phyloP scores from a whole-genome alignment of 306 rosid genomes.

The Vigna unguiculata region DNA sequence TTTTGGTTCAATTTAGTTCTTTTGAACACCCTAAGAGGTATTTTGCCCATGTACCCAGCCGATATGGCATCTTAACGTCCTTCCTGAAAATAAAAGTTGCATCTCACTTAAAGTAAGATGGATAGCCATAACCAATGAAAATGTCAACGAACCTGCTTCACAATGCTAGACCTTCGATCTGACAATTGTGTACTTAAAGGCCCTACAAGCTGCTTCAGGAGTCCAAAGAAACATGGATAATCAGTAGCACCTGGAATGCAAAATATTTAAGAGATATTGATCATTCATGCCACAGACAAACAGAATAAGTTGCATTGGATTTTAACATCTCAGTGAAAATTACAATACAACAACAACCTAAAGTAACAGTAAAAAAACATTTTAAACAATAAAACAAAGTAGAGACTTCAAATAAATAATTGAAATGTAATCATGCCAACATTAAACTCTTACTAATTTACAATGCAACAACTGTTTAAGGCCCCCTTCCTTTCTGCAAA shows the following conservation, averaged over 20 bases:
- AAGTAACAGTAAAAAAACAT: background rate
- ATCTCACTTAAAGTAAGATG: constrained; percentile 15
- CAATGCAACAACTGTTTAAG: constrained; percentile 19
- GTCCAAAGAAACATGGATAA: constrained; percentile 84
- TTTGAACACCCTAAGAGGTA: background rate
- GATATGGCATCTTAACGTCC: constrained; percentile 15
- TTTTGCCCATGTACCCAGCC: background rate
- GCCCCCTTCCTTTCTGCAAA: constrained; percentile 18
- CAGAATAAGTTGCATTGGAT: constrained; percentile 6
- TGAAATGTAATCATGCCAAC: constrained; percentile 9
- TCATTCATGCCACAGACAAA: constrained; percentile 34
- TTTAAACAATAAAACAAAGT: constrained; percentile 31
- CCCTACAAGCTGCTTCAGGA: constrained; percentile 92
- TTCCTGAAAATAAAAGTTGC: constrained; percentile 18
- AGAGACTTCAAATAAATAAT: constrained; percentile 20
- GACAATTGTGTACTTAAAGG: constrained; percentile 90
- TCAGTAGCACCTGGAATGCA: constrained; percentile 83
- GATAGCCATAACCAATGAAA: constrained; percentile 30
- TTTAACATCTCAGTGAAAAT: constrained; percentile 23
- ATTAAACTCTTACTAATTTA: constrained; percentile 15
- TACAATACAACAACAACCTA: background rate
- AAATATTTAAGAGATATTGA: constrained; percentile 41
- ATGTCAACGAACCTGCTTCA: constrained; percentile 81
- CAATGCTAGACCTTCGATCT: constrained; percentile 97
- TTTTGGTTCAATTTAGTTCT: too few species aligned